Evolutionary conservation across 257 asterid species (phyloP), one percentile per base, ranked within the genome.

Genomic region (Salvia splendens): DNA sequence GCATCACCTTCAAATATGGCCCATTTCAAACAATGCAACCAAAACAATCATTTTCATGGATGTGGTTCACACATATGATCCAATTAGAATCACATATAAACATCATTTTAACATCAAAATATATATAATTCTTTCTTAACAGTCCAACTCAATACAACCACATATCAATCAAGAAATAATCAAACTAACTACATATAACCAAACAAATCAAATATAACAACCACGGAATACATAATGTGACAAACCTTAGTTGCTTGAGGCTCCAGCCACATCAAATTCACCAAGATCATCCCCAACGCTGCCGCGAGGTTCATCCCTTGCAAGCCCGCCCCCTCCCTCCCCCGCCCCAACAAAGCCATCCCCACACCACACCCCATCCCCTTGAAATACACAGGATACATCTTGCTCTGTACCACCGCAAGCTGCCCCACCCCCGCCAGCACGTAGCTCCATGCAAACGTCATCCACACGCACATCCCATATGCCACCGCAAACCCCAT

Each of bases 401-500:
- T 77, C 87, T 79, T 85, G 71, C 90, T 87, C 73, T 93, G 98
- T 58, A 84, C 85, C 56, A 74, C 12, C 0, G 85, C 94, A 65
- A 86, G 87, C 77, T 87, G 98, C n/a, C 81, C 86, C 5, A 82
- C 83, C 16, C 64, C 61, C 0, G 97, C 89, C 53, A 87, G 45
- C 1, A 89, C 86, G 62, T 85, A 78, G 61, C 96, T 89, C 58
- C 96, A 89, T 1, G 76, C 79, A 40, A 92, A 89, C 1, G 95
- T 85, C 1, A 89, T 83, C 96, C 98, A 92, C 64, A 84, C 46
- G 24, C 87, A 79, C 80, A 73, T 85, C 50, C 98, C 98, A 24
- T 81, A 87, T 8, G 91, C 94, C 12, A 78, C 74, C 12, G 95
- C 51, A 12, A 87, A 75, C 0, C 95, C 95, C 75, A 85, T 64